phyloP scores from a whole-genome alignment of 2,329 filamentous ascomycete species.

The Arthroderma uncinatum region DNA sequence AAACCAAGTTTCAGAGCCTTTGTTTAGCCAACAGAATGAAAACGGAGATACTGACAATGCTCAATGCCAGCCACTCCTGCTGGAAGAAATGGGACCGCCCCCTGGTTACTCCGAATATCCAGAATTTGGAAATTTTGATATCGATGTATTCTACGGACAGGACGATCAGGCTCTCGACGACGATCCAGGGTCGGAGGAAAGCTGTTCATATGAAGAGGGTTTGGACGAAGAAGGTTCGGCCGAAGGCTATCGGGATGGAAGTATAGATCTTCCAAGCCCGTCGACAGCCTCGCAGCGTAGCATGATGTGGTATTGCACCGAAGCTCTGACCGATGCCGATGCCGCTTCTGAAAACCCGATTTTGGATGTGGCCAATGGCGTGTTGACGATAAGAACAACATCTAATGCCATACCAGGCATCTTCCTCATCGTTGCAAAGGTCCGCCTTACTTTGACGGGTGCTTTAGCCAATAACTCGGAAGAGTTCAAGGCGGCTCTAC shows the following conservation, averaged over 20 bases:
- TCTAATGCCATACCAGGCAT: background rate
- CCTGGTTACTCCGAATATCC: background rate
- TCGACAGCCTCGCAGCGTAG: slow-evolving; percentile 16
- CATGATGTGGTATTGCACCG: slow-evolving; percentile 16
- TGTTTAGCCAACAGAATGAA: background rate
- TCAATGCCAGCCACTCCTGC: background rate
- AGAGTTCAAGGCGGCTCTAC: background rate
- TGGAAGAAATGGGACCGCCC: background rate
- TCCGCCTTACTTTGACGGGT: slow-evolving; percentile 4
- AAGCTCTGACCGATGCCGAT: slow-evolving; percentile 5
- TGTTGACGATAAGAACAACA: slow-evolving; percentile 6
- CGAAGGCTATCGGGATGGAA: background rate
- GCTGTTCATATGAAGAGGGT: background rate
- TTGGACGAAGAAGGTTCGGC: background rate
- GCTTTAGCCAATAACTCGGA: background rate
- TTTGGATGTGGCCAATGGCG: background rate
- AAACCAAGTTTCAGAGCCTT: background rate
- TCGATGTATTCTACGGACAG: background rate
- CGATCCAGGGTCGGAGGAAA: background rate
- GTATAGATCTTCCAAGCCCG: slow-evolving; percentile 15
- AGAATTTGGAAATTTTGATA: background rate
- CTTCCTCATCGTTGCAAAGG: slow-evolving; percentile 2
- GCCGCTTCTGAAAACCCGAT: background rate
- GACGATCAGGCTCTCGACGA: background rate
- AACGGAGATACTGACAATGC: background rate